These are phyloP conservation scores for Tolypocladium nubicola DNA, from an alignment of 2,329 filamentous ascomycete genomes.

Conservation along the genomic window DNA sequence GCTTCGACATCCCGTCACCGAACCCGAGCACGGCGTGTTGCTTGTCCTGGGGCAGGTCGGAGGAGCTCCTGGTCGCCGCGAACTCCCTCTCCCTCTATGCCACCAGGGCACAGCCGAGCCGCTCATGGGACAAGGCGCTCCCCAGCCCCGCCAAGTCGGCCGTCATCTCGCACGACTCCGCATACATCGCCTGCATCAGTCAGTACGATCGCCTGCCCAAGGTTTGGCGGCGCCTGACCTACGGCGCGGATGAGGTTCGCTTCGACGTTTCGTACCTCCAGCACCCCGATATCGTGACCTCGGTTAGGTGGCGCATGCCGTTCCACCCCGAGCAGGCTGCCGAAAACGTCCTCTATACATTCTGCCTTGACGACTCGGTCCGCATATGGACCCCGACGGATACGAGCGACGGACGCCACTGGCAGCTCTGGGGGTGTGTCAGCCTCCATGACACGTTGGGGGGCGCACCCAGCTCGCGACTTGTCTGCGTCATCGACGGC, in stretches of 20 bases:
- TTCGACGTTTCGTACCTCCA: conserved; percentile 87
- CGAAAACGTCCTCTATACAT: conserved; percentile 83
- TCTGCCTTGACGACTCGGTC: conserved; percentile 70
- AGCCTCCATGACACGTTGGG: conserved; percentile 65
- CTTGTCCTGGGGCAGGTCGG: conserved; percentile 78
- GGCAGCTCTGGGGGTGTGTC: conserved; percentile 73
- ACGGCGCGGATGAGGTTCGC: conserved; percentile 69
- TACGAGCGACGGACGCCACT: conserved; percentile 55
- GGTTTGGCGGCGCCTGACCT: conserved; percentile 81
- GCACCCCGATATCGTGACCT: conserved; percentile 74
- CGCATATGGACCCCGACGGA: conserved; percentile 78
- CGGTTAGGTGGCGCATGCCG: conserved; percentile 75
- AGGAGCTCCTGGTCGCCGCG: conserved; percentile 76
- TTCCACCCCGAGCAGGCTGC: conserved; percentile 66
- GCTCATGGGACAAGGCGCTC: conserved; percentile 64
- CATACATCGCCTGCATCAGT: conserved; percentile 74
- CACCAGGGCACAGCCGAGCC: conserved; percentile 34
- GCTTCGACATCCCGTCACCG: conserved; percentile 34
- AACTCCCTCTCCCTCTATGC: conserved; percentile 59
- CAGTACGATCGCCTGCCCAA: conserved; percentile 76
- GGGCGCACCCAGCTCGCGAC: conserved; percentile 11
- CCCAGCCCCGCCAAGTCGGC: conserved; percentile 67
- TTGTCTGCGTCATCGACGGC: conserved; percentile 71
- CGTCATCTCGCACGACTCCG: conserved; percentile 74
- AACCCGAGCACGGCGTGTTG: conserved; percentile 24